Evolutionary conservation across 768 basidiomycete genomes (phyloP), one percentile per base, ranked within the genome.

Genomic region (Strobilomyces confusus): DNA sequence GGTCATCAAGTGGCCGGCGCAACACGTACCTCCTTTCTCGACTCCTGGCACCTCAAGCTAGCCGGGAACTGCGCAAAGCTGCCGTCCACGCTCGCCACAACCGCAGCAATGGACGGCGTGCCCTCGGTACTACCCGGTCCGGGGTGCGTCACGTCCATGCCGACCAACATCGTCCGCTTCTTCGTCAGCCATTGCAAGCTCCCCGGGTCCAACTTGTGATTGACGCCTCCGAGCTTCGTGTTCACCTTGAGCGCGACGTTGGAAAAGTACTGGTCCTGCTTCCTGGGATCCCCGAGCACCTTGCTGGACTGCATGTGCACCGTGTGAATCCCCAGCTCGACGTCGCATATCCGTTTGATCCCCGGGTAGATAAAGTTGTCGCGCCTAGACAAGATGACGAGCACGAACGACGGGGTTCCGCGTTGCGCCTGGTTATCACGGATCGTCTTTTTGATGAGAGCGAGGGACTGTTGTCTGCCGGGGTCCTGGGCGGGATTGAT

Each of bases 71-170:
- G 88, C 0, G 82, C 84, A 58, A 89, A 91, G 3, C 74, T 68
- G 23, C 73, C 71, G 61, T 92, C 89, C 1, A 82, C 73, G 53
- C 82, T 92, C 0, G 86, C 90, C 3, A 92, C 91, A 11, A 92
- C 85, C 0, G 89, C 90, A 0, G 87, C 88, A 41, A 93, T 86
- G 0, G 88, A 90, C 3, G 91, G 91, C 1, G 89, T 84, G 3
- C 90, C 91, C 3, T 76, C 76, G 47, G 74, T 65, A 58, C 86
- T 87, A 7, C 71, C 77, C 1, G 86, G 85, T 2, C 86, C 80
- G 4, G 89, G 87, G 57, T 92, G 89, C 0, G 88, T 92, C 0
- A 90, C 88, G 62, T 92, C 89, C 57, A 90, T 88, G 0, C 91
- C 91, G 4, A 93, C 83, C 63, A 93, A 71, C 86, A 93, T 92